Percentiles rank a stretch among this genome's conserved stretches.
phyloP scores from a whole-genome alignment of 2,329 filamentous ascomycete species.

The Xylariaceae sp. region DNA sequence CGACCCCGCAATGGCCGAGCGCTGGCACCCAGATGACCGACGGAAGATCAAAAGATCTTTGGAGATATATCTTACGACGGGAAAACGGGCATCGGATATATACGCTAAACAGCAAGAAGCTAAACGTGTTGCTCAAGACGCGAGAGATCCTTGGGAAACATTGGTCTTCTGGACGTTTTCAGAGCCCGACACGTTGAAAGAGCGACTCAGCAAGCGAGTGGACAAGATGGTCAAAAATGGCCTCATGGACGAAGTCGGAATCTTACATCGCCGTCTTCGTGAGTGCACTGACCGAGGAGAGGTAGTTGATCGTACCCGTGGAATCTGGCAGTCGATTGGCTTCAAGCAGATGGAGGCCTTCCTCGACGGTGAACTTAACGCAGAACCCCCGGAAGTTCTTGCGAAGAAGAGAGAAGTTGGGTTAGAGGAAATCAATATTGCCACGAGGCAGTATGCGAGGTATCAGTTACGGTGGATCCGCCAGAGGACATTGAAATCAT shows the following conservation, averaged over 20 bases:
- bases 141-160: conserved; percentile 55
- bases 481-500: conserved; percentile 76
- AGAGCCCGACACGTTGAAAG: conserved; percentile 69
- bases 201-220: conserved; percentile 77
- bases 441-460: conserved; percentile 86
- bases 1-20: conserved; percentile 86
- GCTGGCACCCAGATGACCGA: conserved; percentile 93
- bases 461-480: conserved; percentile 88
- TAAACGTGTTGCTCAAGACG: conserved; percentile 36
- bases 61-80: conserved; percentile 87
- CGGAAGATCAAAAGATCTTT: conserved; percentile 90
- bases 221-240: conserved; percentile 77
- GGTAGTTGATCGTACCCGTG: conserved; percentile 73
- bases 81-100: conserved; percentile 80
- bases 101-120: conserved; percentile 76
- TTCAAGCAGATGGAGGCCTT: conserved; percentile 90
- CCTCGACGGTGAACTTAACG: conserved; percentile 55
- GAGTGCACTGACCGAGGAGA: conserved; percentile 51
- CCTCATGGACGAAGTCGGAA: conserved; percentile 56
- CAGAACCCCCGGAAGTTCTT: conserved; percentile 48
- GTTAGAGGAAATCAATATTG: conserved; percentile 78
- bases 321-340: conserved; percentile 96
- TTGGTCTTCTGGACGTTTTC: conserved; percentile 90
- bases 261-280: conserved; percentile 52
- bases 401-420: conserved; percentile 63